phyloP scores from a whole-genome alignment of 176 grass and related monocot species.

The Phoenix roebelenii region DNA sequence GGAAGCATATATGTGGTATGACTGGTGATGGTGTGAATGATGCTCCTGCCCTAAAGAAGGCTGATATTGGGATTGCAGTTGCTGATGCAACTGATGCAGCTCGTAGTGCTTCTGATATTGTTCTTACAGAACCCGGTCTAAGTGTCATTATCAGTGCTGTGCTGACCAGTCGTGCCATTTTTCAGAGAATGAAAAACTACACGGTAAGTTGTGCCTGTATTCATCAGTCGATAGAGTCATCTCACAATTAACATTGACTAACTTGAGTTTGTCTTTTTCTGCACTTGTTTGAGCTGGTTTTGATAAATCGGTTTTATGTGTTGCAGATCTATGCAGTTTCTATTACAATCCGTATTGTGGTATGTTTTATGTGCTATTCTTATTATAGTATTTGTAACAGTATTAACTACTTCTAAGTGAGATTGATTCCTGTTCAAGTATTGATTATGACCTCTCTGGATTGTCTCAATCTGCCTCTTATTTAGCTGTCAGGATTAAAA shows the following conservation, averaged over 20 bases:
- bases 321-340: conserved; percentile 93
- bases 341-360: conserved; percentile 97
- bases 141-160: conserved; percentile 95
- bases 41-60: conserved; percentile 84
- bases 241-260: no score
- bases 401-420: no score
- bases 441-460: no score
- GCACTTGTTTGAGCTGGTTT: neutral
- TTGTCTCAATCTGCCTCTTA: no score
- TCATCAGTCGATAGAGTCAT: no score
- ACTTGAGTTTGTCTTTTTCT: no score
- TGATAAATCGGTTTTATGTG: conserved; percentile 4
- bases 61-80: conserved; percentile 92
- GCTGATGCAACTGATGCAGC: conserved; percentile 81
- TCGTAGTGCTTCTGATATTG: conserved; percentile 81
- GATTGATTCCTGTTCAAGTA: no score
- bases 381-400: no score
- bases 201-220: conserved; percentile 31
- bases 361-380: conserved; percentile 18
- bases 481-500: no score
- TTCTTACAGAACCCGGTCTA: conserved; percentile 76
- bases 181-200: conserved; percentile 93
- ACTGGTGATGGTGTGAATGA: conserved; percentile 93
- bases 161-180: conserved; percentile 86
- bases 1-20: conserved; percentile 91